These are phyloP conservation scores for Zygosaccharomyces rouxii DNA, from an alignment of 805 yeast genomes.

Conservation along the genomic window DNA sequence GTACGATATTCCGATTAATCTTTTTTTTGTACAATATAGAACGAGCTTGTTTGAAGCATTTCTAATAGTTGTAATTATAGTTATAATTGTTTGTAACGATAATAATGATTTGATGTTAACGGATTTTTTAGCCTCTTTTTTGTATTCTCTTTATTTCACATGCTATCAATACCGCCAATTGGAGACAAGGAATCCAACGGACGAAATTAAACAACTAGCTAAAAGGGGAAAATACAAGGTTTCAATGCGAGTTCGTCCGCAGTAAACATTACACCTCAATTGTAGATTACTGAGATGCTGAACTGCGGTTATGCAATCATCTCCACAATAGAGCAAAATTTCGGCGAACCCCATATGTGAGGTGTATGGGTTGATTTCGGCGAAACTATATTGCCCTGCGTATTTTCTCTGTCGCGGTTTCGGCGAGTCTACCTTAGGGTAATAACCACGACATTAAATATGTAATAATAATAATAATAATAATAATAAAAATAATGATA, in stretches of 20 bases:
- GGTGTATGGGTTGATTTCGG: slow-evolving; percentile 1
- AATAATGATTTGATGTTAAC: not conserved
- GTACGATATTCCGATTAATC: not conserved
- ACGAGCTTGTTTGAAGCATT: not conserved
- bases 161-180: not conserved
- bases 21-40: not conserved
- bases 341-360: not conserved
- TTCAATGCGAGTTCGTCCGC: not conserved
- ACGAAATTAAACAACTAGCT: not conserved
- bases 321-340: slow-evolving; percentile 1
- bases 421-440: not conserved
- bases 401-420: not conserved
- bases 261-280: not conserved
- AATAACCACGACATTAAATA: not conserved
- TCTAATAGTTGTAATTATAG: not conserved
- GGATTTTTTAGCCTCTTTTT: not conserved
- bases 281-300: not conserved
- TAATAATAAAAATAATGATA: not conserved
- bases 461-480: not conserved
- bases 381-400: not conserved
- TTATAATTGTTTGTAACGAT: not conserved
- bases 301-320: not conserved
- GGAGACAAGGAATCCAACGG: not conserved
- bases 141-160: not conserved
- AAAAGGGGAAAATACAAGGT: not conserved